Conservation (phyloP, 257 asterid genomes). For the Ocimum tenuiflorum region DNA sequence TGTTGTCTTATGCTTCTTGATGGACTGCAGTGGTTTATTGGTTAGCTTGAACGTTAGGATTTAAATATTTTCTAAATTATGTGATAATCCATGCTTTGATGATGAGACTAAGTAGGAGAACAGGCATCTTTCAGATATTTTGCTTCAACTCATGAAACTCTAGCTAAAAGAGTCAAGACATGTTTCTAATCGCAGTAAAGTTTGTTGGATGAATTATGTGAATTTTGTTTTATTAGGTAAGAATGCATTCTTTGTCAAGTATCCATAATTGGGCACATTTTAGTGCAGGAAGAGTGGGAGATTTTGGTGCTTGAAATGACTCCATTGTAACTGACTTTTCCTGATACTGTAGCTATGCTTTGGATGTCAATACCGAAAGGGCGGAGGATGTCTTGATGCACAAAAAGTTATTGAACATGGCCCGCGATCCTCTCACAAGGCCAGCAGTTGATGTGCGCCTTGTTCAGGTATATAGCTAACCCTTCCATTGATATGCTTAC, state of each 20-base stretch:
- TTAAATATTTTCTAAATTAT: conserved; percentile 5
- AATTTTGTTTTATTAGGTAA: background rate
- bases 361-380: conserved; percentile 73
- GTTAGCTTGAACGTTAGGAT: background rate
- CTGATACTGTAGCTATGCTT: conserved; percentile 54
- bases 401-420: conserved; percentile 71
- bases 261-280: background rate
- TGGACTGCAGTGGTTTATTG: conserved; percentile 11
- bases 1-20: conserved; percentile 12
- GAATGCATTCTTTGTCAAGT: background rate
- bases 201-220: conserved; percentile 7
- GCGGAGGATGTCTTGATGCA: conserved; percentile 89
- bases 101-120: background rate
- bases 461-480: conserved; percentile 51
- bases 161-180: background rate
- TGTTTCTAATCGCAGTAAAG: background rate
- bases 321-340: background rate
- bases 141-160: background rate
- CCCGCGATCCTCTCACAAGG: conserved; percentile 53
- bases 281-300: background rate
- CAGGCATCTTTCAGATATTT: background rate
- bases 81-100: background rate
- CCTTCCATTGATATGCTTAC: background rate
- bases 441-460: conserved; percentile 86
- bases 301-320: background rate